Base-by-base conservation (phyloP, 257 asterid species). In the Fraxinus anomala region DNA sequence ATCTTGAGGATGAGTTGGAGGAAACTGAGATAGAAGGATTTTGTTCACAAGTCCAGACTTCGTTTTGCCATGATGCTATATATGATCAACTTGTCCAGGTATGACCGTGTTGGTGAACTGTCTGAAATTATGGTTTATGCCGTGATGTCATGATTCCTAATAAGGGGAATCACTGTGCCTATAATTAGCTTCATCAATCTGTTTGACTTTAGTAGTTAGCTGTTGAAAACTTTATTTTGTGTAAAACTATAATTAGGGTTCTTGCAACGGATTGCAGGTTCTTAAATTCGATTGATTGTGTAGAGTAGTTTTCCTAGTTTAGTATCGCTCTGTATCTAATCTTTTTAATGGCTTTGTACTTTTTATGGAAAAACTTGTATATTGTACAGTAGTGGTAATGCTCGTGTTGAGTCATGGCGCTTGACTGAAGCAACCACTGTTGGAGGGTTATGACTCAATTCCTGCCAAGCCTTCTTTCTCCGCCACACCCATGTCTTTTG, bases 11-110 rank as follows among this genome's bases (percentile, higher is more conserved):
- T 82, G 98, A 94, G 85, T 80, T 94, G 87, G 97, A 94, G 88
- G 97, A 94, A 88, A 94, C 96, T 75, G 97, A 94, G 88, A 92
- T 92, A 81, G 98, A 92, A 80, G 98, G 98, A 61, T 94, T 92
- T 86, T 80, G 76, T 85, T 88, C 97, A 68, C 80, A 91, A 77
- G 94, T 88, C 68, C 94, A 94, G 88, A 92, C 98, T 47, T 85
- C 92, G 86, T 94, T 90, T 87, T 94, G 96, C 86, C 97, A 92
- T 80, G 96, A 94, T 83, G 98, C 97, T 83, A 84, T 89, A 51
- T 80, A 79, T 72, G 91, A 94, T 82, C 98, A 94, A 83, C 97
- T 94, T 77, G 90, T 94, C 78, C 97, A 94, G 97, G 98, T 91
- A 84, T 78, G 76, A 59, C 36, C 30, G 68, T 39, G 73, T 24